These are phyloP conservation scores for Tylopilus sp. DNA, from an alignment of 1,284 basidiomycete species.

Conservation along the genomic window DNA sequence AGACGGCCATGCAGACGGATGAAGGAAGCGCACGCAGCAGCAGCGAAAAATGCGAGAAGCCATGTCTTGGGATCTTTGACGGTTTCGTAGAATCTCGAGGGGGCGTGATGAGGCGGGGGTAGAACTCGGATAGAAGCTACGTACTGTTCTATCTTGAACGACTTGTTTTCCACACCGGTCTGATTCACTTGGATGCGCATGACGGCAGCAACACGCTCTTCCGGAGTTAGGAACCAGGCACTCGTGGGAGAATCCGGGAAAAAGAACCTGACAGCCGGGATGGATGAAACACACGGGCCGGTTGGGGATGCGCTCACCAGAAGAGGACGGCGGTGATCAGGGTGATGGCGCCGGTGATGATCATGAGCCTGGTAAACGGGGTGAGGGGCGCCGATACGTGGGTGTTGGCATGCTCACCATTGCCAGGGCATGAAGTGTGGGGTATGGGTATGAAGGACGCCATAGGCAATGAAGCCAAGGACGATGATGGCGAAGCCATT, in stretches of 20 bases:
- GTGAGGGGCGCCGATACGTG: slow-evolving; percentile 1
- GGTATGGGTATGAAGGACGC: slow-evolving; percentile 45
- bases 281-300: slow-evolving; percentile 3
- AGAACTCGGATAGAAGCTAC: slow-evolving; percentile 22
- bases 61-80: slow-evolving; percentile 70
- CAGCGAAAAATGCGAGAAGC: slow-evolving; percentile 66
- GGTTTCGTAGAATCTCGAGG: slow-evolving; percentile 62
- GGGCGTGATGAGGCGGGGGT: slow-evolving; percentile 10
- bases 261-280: slow-evolving; percentile 45
- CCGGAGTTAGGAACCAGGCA: slow-evolving; percentile 64
- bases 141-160: slow-evolving; percentile 74
- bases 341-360: slow-evolving; percentile 59
- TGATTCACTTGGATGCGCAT: slow-evolving; percentile 67
- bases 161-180: slow-evolving; percentile 73
- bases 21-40: slow-evolving; percentile 40
- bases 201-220: slow-evolving; percentile 64
- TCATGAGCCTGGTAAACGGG: slow-evolving; percentile 49
- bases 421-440: slow-evolving; percentile 50
- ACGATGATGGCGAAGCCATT: slow-evolving; percentile 63
- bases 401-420: slow-evolving; percentile 35
- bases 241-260: slow-evolving; percentile 75
- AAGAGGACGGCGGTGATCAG: slow-evolving; percentile 54
- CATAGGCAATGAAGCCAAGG: slow-evolving; percentile 58
- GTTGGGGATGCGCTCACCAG: slow-evolving; percentile 38
- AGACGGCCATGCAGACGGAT: slow-evolving; percentile 1